Conservation (phyloP, 306 rosid species). For the Comarum palustre region DNA sequence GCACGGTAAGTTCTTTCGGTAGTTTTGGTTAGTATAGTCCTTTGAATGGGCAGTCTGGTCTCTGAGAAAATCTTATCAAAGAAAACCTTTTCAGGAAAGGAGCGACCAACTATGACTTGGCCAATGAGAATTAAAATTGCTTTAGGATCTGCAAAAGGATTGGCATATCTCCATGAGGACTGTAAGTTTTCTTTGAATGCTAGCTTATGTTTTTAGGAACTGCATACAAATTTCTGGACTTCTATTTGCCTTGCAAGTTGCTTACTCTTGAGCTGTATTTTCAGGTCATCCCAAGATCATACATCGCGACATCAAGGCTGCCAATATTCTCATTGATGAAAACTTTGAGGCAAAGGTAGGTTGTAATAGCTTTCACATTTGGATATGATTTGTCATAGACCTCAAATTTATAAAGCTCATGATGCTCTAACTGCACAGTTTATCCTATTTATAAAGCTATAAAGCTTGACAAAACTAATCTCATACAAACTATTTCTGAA, state of each 20-base stretch:
- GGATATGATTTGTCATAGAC: neutral
- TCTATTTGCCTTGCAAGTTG: slow-evolving; percentile 1
- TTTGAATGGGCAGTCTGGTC: neutral
- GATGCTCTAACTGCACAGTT: neutral
- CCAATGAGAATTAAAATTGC: slow-evolving; percentile 37
- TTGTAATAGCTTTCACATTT: neutral
- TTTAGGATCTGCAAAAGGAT: slow-evolving; percentile 43
- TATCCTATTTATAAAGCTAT: neutral
- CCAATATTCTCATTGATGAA: slow-evolving; percentile 40
- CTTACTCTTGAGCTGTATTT: slow-evolving; percentile 17
- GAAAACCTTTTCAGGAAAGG: slow-evolving; percentile 29
- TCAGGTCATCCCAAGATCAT: slow-evolving; percentile 46
- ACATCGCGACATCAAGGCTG: slow-evolving; percentile 42
- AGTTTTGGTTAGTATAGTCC: too few relatives aligned
- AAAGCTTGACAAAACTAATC: neutral
- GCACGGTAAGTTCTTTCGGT: slow-evolving; percentile 38
- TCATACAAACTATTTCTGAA: neutral
- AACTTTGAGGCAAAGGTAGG: slow-evolving; percentile 39
- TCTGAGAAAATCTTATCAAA: neutral
- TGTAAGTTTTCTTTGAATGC: slow-evolving; percentile 25
- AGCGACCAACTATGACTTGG: slow-evolving; percentile 34
- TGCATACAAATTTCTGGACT: neutral
- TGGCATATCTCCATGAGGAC: slow-evolving; percentile 46
- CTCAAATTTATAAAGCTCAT: neutral
- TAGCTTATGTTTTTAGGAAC: neutral